Evolutionary conservation across 805 yeast species (phyloP).

Genomic region (Cyberlindnera mrakii): DNA sequence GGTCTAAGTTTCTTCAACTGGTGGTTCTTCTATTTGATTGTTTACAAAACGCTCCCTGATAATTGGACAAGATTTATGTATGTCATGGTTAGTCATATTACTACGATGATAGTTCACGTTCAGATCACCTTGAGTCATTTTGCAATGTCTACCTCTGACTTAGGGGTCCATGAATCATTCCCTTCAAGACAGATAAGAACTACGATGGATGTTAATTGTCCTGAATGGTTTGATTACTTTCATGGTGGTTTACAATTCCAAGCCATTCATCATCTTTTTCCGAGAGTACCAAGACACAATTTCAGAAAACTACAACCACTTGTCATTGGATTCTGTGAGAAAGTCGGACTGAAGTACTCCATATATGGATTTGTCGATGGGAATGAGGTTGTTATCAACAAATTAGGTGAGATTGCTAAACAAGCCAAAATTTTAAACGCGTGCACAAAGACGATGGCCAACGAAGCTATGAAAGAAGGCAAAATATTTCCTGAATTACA

Average conservation of each 20-base stretch:
- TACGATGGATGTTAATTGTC: conserved; percentile 94
- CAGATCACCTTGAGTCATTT: conserved; percentile 87
- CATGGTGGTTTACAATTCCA: conserved; percentile 94
- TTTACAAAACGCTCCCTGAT: conserved; percentile 45
- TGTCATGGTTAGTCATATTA: conserved; percentile 66
- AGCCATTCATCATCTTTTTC: conserved; percentile 85
- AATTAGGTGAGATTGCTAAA: conserved; percentile 67
- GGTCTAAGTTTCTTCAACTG: conserved; percentile 67
- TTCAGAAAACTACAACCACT: conserved; percentile 66
- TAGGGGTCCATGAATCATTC: conserved; percentile 76
- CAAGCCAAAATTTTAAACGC: conserved; percentile 75
- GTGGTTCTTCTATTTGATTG: conserved; percentile 74
- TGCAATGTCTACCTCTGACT: conserved; percentile 88
- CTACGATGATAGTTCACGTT: conserved; percentile 90
- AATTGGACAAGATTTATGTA: conserved; percentile 49
- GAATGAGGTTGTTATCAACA: conserved; percentile 61
- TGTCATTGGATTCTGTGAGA: conserved; percentile 69
- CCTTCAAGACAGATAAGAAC: conserved; percentile 78
- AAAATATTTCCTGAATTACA: conserved; percentile 9
- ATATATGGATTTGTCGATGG: conserved; percentile 83
- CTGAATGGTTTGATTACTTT: conserved; percentile 83
- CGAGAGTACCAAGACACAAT: conserved; percentile 84
- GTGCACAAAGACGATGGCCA: conserved; percentile 58
- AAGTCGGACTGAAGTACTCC: conserved; percentile 71
- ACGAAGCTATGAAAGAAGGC: conserved; percentile 36